Percentiles rank a stretch among this genome's conserved stretches.
These are phyloP conservation scores for Solanum medicagineum DNA, from an alignment of 257 asterid species.

Conservation along the genomic window DNA sequence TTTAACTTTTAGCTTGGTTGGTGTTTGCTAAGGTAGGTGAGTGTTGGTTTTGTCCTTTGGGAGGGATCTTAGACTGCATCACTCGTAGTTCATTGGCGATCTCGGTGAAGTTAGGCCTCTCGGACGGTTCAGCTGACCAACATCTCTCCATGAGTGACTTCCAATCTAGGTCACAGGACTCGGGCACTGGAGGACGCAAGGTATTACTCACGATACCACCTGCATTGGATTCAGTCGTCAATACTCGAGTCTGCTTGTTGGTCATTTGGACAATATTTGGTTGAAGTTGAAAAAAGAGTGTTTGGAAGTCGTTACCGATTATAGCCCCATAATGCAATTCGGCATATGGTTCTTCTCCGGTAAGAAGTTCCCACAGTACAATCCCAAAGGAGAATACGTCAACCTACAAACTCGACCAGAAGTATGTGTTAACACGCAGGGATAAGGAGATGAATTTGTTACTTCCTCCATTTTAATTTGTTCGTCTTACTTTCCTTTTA, in stretches of 20 bases:
- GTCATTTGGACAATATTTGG: not conserved
- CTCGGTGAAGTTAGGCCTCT: slow-evolving; percentile 72
- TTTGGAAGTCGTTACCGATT: slow-evolving; percentile 39
- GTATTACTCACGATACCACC: slow-evolving; percentile 98
- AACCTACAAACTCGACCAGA: slow-evolving; percentile 33
- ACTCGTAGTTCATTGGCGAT: slow-evolving; percentile 67
- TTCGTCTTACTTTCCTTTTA: not conserved
- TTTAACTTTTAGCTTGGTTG: slow-evolving; percentile 36
- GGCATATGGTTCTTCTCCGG: slow-evolving; percentile 93
- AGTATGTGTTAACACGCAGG: not conserved
- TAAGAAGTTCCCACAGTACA: slow-evolving; percentile 98
- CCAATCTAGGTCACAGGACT: slow-evolving; percentile 73
- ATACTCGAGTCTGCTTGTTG: not conserved
- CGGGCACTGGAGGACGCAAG: slow-evolving; percentile 81
- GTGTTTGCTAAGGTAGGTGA: slow-evolving; percentile 19
- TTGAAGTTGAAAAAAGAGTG: not conserved
- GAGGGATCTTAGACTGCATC: slow-evolving; percentile 61
- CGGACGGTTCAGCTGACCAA: slow-evolving; percentile 90
- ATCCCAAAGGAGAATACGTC: slow-evolving; percentile 94
- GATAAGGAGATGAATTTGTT: not conserved
- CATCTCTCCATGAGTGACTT: slow-evolving; percentile 79
- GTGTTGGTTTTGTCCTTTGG: slow-evolving; percentile 52
- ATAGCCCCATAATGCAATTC: slow-evolving; percentile 95
- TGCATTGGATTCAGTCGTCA: not conserved
- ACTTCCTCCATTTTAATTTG: not conserved